A percentile compares a stretch with the other conserved stretches of the same genome.
phyloP scores from a whole-genome alignment of 2,329 filamentous ascomycete genomes.

The Daldinia sp. region DNA sequence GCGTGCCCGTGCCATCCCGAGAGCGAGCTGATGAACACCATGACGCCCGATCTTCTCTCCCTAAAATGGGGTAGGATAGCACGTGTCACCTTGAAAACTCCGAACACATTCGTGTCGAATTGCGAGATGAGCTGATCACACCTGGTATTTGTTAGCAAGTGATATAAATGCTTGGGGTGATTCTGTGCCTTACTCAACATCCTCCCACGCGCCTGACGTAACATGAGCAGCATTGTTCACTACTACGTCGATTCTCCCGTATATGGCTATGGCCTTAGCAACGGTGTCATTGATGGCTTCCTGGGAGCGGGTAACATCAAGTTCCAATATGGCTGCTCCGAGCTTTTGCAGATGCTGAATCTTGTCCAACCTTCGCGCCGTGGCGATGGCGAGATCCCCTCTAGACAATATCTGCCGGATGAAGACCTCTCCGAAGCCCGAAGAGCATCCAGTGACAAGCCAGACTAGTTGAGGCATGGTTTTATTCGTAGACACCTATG shows the following conservation, averaged over 20 bases:
- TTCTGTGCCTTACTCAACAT: background rate
- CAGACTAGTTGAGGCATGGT: slow-evolving; percentile 38
- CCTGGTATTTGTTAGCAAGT: background rate
- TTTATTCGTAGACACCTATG: background rate
- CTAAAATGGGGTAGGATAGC: slow-evolving; percentile 37
- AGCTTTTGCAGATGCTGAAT: slow-evolving; percentile 30
- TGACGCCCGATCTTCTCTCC: slow-evolving; percentile 28
- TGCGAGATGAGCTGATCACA: background rate
- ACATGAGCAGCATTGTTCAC: slow-evolving; percentile 42
- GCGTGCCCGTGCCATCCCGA: slow-evolving; percentile 35
- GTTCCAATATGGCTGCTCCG: slow-evolving; percentile 10
- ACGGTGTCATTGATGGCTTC: slow-evolving; percentile 26
- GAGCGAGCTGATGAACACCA: slow-evolving; percentile 40
- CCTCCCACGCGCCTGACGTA: slow-evolving; percentile 7
- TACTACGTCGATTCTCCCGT: slow-evolving; percentile 40
- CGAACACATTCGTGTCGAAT: slow-evolving; percentile 35
- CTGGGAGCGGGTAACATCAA: slow-evolving; percentile 39
- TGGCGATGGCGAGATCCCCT: slow-evolving; percentile 37
- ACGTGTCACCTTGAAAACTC: slow-evolving; percentile 34
- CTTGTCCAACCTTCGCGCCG: slow-evolving; percentile 30
- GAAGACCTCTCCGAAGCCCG: slow-evolving; percentile 37
- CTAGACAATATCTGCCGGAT: slow-evolving; percentile 30
- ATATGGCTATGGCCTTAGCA: slow-evolving; percentile 33
- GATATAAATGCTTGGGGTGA: background rate
- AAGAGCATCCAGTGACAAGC: slow-evolving; percentile 42